Base-by-base conservation (phyloP, 495 filamentous ascomycete species). In the Podospora sp. region DNA sequence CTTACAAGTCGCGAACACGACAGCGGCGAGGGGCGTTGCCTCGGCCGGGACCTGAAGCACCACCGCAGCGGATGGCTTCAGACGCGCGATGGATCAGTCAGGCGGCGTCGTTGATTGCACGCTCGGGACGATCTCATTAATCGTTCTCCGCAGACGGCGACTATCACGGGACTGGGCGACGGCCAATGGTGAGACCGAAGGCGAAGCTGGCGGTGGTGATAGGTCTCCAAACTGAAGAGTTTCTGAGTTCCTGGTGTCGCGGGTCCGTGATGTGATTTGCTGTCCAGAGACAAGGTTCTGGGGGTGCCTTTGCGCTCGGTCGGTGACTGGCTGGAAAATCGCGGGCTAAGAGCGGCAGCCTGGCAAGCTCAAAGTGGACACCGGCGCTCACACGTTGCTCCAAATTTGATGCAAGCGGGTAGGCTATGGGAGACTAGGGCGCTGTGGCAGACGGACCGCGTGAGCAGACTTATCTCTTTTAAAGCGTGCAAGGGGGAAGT, bases 141-240 rank as follows among this genome's bases (percentile, higher is more conserved):
- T 79, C 73, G 77, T 73, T 65, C 68, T 82, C 82, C 81, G 82
- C 82, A 84, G 82, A 70, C 65, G 67, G 70, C 50, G 67, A 73
- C 68, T 78, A 81, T 84, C 82, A 84, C 81, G 81, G 82, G 82
- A 84, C 77, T 66, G 69, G 63, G 65, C 64, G 62, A 74, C 64
- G 74, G 72, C 82, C 82, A 83, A 84, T 84, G 72, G 66, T 73
- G 74, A 76, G 40, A 60, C 66, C 74, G 73, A 79, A 61, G 69
- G 61, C 57, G 65, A 69, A 52, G 75, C 66, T 80, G 65, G 66
- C 64, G 75, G 72, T 69, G 71, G 50, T 83, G 81, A 84, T 84
- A 84, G 82, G 82, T 71, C 73, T 82, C 73, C 65, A 63, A 58
- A 69, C 68, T 72, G 69, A 68, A 68, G 68, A 73, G 76, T 80